Percentiles rank a stretch among this genome's conserved stretches.
Conservation (phyloP, 208 protist genomes). For the Leishmania aethiopica region DNA sequence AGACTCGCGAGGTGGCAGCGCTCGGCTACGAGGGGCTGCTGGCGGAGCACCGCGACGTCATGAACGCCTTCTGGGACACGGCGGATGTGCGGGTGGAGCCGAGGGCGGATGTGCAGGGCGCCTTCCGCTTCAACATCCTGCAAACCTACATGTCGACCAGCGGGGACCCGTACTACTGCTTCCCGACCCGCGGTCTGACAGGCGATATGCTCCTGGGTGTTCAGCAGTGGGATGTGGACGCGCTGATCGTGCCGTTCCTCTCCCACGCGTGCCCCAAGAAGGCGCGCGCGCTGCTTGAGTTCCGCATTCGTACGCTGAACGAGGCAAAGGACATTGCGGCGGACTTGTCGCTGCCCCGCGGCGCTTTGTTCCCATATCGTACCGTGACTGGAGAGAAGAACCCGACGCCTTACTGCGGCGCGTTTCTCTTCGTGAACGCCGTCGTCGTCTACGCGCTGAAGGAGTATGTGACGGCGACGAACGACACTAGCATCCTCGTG, state of each 20-base stretch:
- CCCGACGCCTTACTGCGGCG: slow-evolving; percentile 66
- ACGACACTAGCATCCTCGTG: slow-evolving; percentile 77
- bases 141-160: slow-evolving; percentile 75
- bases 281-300: slow-evolving; percentile 79
- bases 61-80: slow-evolving; percentile 77
- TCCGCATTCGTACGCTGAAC: slow-evolving; percentile 81
- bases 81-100: slow-evolving; percentile 69
- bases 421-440: slow-evolving; percentile 88
- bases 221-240: slow-evolving; percentile 91
- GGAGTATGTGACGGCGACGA: slow-evolving; percentile 82
- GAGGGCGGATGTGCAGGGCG: slow-evolving; percentile 62
- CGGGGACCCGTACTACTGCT: slow-evolving; percentile 45
- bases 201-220: slow-evolving; percentile 70
- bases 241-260: slow-evolving; percentile 84
- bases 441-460: slow-evolving; percentile 79
- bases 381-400: slow-evolving; percentile 86
- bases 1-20: slow-evolving; percentile 55
- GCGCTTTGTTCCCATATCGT: slow-evolving; percentile 82
- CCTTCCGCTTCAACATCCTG: slow-evolving; percentile 87
- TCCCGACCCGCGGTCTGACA: slow-evolving; percentile 78
- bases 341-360: slow-evolving; percentile 81
- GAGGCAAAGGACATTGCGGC: slow-evolving; percentile 72
- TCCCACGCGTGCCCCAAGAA: slow-evolving; percentile 75
- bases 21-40: slow-evolving; percentile 65
- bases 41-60: slow-evolving; percentile 58